Percentiles rank a stretch among this genome's conserved stretches.
These are phyloP conservation scores for Pinus taeda DNA, from an alignment of 75 land plant species.

Conservation along the genomic window DNA sequence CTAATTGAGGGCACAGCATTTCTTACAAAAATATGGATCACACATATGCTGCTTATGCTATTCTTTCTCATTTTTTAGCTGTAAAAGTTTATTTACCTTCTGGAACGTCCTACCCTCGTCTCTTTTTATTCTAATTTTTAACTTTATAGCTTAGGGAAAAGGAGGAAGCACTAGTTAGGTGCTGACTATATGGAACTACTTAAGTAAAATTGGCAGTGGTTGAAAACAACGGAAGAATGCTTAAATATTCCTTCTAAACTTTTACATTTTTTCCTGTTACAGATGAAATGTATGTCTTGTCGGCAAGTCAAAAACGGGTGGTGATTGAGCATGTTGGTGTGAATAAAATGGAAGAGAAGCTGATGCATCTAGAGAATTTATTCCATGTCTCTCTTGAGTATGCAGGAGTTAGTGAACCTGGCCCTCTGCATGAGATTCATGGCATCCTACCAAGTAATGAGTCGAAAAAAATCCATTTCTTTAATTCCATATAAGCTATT, in stretches of 20 bases:
- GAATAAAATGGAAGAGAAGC: slow-evolving; percentile 71
- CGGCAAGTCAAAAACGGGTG: slow-evolving; percentile 68
- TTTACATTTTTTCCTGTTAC: slow-evolving; percentile 9
- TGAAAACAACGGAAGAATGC: neutral
- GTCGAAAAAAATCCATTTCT: no score
- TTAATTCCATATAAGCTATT: neutral
- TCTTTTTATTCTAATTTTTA: no score
- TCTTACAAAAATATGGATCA: no score
- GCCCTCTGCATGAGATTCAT: slow-evolving; percentile 34
- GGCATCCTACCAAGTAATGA: slow-evolving; percentile 61
- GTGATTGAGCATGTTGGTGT: slow-evolving; percentile 78
- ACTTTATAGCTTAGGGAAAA: no score
- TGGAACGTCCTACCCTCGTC: no score
- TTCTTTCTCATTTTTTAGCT: no score
- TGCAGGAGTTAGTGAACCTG: slow-evolving; percentile 69
- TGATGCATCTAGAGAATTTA: slow-evolving; percentile 67
- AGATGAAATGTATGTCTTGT: slow-evolving; percentile 96
- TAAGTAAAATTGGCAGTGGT: neutral
- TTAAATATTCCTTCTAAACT: neutral
- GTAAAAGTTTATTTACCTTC: no score
- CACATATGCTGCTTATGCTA: no score
- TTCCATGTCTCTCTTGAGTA: slow-evolving; percentile 51
- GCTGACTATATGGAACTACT: neutral
- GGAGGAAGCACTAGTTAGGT: neutral
- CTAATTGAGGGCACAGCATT: no score